These are phyloP conservation scores for Leonotis leonurus DNA, from an alignment of 257 asterid species.

Conservation along the genomic window DNA sequence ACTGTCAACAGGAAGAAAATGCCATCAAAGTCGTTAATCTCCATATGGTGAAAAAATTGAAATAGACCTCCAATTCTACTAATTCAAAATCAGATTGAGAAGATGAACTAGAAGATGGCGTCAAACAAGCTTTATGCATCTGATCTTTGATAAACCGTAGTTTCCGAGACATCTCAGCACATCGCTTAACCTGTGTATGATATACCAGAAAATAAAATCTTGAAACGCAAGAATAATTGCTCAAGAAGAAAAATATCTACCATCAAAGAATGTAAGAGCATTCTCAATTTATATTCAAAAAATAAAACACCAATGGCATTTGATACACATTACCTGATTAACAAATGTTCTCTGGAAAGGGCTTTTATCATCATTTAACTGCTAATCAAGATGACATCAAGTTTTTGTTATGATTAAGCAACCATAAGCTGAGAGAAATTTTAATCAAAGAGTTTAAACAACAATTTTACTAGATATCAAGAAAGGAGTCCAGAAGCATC, in stretches of 20 bases:
- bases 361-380: slow-evolving; percentile 85
- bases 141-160: slow-evolving; percentile 88
- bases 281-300: neutral
- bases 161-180: slow-evolving; percentile 98
- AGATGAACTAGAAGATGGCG: slow-evolving; percentile 54
- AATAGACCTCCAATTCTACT: slow-evolving; percentile 83
- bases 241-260: slow-evolving; percentile 2
- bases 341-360: slow-evolving; percentile 93
- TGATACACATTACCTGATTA: slow-evolving; percentile 57
- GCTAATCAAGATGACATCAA: slow-evolving; percentile 28
- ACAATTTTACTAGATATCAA: slow-evolving; percentile 6
- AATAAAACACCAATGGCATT: slow-evolving; percentile 4
- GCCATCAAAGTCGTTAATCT: neutral
- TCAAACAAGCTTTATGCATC: slow-evolving; percentile 78
- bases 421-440: slow-evolving; percentile 2
- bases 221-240: slow-evolving; percentile 11
- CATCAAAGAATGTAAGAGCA: slow-evolving; percentile 8
- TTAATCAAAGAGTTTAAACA: slow-evolving; percentile 6
- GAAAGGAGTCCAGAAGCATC: neutral
- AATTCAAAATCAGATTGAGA: slow-evolving; percentile 82
- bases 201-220: slow-evolving; percentile 10
- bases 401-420: slow-evolving; percentile 12
- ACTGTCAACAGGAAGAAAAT: neutral
- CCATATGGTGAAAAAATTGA: slow-evolving; percentile 12
- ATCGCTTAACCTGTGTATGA: slow-evolving; percentile 77